Base-by-base conservation (phyloP, 164 flowering plant species). In the Sedum album region DNA sequence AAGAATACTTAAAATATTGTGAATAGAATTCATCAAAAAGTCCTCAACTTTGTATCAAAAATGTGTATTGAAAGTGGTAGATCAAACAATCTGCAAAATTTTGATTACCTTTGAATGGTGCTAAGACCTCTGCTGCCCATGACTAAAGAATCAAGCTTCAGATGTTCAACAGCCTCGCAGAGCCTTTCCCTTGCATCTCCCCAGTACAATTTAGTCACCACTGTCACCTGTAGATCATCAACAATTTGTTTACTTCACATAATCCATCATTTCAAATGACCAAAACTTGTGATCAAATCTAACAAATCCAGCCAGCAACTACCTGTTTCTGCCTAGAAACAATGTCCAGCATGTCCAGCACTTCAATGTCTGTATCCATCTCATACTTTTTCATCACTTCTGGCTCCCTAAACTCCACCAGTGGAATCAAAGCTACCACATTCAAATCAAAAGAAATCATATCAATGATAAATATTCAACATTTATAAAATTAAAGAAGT, bases 161-260 rank as follows among this genome's bases (percentile, higher is more conserved):
- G 81, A 74, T 76, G 83, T 67, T 79, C 80, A 68, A 76, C 57
- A 0, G 81, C 82, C 20, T 77, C 75, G 4, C 73, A 39, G 1
- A 83, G 53, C 76, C 78, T 79, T 72, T 83, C 84, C 38, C 86
- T 83, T 0, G 86, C 80, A 66, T 83, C 84, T 71, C 98, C 97
- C 93, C 93, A 89, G 62, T 87, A 91, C 26, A 93, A 21, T 70
- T 91, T 93, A 6, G 83, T 60, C 23, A 89, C 82, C 20, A 89
- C 73, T 0, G 61, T 78, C 60, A 82, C 76, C 98, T 93, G 38
- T 35, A 69, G 3, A 7, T 51, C 41, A 38, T 53, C 46, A 41
- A 7, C 38, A 35, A 35, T 35, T 3, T 3, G 7, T 36, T 31
- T 13, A 26, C n/a, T 35, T 65, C 28, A 11, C 61, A 55, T 5